A percentile compares a stretch with the other conserved stretches of the same genome.
Evolutionary conservation across 768 basidiomycete species (phyloP).

Genomic region (Porpolomopsis calyptriformis): DNA sequence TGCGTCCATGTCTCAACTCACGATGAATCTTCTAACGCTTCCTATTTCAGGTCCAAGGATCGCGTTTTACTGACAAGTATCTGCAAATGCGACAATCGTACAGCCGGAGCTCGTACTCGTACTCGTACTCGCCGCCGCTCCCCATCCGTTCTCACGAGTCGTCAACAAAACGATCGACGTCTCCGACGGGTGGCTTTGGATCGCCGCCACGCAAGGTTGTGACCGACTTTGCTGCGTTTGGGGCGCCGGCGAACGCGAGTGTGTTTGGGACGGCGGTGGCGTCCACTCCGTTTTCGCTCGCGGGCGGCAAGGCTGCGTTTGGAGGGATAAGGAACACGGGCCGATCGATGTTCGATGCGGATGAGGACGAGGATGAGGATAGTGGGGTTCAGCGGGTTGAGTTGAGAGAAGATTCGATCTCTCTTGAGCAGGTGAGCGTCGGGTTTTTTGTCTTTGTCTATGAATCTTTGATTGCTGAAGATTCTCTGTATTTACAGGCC

Average conservation of each 20-base stretch:
- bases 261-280: conserved; percentile 80
- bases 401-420: conserved; percentile 75
- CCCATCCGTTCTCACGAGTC: conserved; percentile 24
- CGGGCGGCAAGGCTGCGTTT: conserved; percentile 76
- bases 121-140: conserved; percentile 39
- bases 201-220: conserved; percentile 84
- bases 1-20: conserved; percentile 24
- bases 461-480: conserved; percentile 5
- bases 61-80: conserved; percentile 96
- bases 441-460: not conserved
- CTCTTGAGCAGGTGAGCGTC: conserved; percentile 74
- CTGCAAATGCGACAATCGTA: conserved; percentile 58
- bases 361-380: conserved; percentile 66
- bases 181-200: conserved; percentile 28
- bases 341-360: conserved; percentile 35
- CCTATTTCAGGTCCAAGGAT: conserved; percentile 67
- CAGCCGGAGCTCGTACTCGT: conserved; percentile 42
- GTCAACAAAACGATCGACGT: conserved; percentile 31
- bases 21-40: not conserved
- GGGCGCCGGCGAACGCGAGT: conserved; percentile 60
- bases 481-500: too few relatives aligned
- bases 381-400: conserved; percentile 63
- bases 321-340: conserved; percentile 53
- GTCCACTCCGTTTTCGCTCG: conserved; percentile 68
- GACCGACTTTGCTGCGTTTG: conserved; percentile 79